Percentiles rank a stretch among this genome's conserved stretches.
Evolutionary conservation across 306 rosid genomes (phyloP).

Genomic region (Corylus avellana): DNA sequence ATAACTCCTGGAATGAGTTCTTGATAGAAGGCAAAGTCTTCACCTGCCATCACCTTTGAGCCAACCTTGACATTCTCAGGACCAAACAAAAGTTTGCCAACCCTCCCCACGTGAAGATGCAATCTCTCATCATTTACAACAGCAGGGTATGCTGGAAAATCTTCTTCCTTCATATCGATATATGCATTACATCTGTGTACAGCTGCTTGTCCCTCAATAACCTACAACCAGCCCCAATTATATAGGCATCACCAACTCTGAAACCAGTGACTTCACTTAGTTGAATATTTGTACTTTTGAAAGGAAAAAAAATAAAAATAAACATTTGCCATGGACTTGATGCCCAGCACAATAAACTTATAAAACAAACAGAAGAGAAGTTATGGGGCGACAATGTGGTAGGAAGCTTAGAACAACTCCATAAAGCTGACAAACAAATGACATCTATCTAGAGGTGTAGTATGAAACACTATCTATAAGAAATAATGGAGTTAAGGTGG

Average conservation of each 20-base stretch:
- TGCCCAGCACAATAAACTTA: background rate
- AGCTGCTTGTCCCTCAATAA: slow-evolving; percentile 66
- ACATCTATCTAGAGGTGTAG: background rate
- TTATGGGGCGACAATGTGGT: background rate
- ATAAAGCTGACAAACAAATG: background rate
- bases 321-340: background rate
- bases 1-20: slow-evolving; percentile 54
- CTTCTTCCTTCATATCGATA: slow-evolving; percentile 39
- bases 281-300: background rate
- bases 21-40: slow-evolving; percentile 68
- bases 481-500: background rate
- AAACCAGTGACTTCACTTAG: background rate
- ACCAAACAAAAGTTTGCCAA: slow-evolving; percentile 63
- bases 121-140: slow-evolving; percentile 50
- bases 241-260: slow-evolving; percentile 1
- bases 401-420: background rate
- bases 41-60: slow-evolving; percentile 60
- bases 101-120: slow-evolving; percentile 55
- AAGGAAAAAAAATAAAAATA: background rate
- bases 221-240: slow-evolving; percentile 34
- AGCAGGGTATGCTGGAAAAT: slow-evolving; percentile 34
- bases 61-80: slow-evolving; percentile 51
- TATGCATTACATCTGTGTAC: slow-evolving; percentile 61
- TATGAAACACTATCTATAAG: background rate
- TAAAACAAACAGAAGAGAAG: background rate